phyloP scores from a whole-genome alignment of 2,329 filamentous ascomycete genomes.

The Cordyceps militaris region DNA sequence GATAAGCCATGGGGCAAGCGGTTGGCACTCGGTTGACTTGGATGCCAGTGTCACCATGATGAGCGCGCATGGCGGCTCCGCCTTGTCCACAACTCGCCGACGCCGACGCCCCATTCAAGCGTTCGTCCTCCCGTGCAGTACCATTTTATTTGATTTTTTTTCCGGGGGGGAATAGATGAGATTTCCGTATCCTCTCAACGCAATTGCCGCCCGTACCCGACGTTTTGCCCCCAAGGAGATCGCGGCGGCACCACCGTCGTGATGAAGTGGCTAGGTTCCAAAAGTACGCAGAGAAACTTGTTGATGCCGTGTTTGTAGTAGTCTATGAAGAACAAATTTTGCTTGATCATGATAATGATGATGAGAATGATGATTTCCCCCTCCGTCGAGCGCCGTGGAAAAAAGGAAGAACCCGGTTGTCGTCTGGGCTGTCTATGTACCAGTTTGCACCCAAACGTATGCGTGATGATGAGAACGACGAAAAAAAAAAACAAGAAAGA shows the following conservation, averaged over 20 bases:
- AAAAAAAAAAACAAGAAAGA: neutral
- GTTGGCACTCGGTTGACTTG: slow-evolving; percentile 57
- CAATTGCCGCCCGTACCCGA: no score
- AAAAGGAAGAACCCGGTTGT: neutral
- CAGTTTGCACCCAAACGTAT: neutral
- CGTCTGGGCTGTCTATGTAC: slow-evolving; percentile 7
- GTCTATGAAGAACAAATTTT: neutral
- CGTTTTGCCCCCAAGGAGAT: slow-evolving; percentile 78
- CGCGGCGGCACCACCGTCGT: slow-evolving; percentile 68
- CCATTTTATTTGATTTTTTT: no score
- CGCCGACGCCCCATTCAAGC: no score
- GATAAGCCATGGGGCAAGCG: slow-evolving; percentile 32
- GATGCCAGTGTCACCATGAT: slow-evolving; percentile 49
- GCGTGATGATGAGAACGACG: neutral
- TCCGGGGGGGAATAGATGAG: no score
- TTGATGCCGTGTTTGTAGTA: neutral
- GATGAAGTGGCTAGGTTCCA: slow-evolving; percentile 64
- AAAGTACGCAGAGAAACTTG: slow-evolving; percentile 52
- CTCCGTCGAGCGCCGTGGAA: neutral
- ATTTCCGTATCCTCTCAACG: no score
- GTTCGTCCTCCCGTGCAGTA: no score
- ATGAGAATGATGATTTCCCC: neutral
- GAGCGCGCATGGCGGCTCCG: slow-evolving; percentile 56
- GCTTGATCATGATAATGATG: neutral
- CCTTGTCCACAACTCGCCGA: slow-evolving; percentile 43